These are phyloP conservation scores for Acephala macrosclerotiorum DNA, from an alignment of 2,329 filamentous ascomycete genomes.

Conservation along the genomic window DNA sequence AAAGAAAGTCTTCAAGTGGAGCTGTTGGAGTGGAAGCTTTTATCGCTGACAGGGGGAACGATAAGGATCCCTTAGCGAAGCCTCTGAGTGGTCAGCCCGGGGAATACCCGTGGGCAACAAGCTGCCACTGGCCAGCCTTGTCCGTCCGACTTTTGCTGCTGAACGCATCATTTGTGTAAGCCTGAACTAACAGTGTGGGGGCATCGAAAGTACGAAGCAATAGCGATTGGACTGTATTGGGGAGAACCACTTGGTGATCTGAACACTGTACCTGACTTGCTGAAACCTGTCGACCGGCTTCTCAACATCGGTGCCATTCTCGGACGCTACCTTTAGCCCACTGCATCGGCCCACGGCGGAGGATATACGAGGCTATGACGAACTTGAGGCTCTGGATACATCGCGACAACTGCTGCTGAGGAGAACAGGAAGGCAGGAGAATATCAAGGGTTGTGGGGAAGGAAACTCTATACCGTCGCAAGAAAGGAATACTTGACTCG, in stretches of 20 bases:
- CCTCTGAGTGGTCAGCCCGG: not conserved
- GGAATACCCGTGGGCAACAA: not conserved
- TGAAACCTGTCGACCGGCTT: not conserved
- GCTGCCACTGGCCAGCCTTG: not conserved
- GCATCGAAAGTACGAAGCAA: not conserved
- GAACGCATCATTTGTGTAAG: constrained; percentile 1
- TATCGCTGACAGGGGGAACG: not conserved
- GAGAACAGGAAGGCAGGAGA: not conserved
- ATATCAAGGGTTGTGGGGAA: not conserved
- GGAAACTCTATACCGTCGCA: not conserved
- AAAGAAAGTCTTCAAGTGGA: constrained; percentile 3
- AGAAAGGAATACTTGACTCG: not conserved
- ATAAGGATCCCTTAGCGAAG: not conserved
- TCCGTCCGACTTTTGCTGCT: not conserved
- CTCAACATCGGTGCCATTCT: constrained; percentile 18
- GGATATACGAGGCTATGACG: not conserved
- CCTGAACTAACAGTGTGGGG: not conserved
- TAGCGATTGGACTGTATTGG: not conserved
- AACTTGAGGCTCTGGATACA: not conserved
- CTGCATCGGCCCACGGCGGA: not conserved
- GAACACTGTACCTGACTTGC: constrained; percentile 22
- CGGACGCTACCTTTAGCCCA: constrained; percentile 12
- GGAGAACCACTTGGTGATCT: constrained; percentile 9
- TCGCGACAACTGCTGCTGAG: not conserved
- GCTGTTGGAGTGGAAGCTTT: not conserved